These are phyloP conservation scores for Aspergillus tubingensis DNA, from an alignment of 2,329 filamentous ascomycete species.

Conservation along the genomic window DNA sequence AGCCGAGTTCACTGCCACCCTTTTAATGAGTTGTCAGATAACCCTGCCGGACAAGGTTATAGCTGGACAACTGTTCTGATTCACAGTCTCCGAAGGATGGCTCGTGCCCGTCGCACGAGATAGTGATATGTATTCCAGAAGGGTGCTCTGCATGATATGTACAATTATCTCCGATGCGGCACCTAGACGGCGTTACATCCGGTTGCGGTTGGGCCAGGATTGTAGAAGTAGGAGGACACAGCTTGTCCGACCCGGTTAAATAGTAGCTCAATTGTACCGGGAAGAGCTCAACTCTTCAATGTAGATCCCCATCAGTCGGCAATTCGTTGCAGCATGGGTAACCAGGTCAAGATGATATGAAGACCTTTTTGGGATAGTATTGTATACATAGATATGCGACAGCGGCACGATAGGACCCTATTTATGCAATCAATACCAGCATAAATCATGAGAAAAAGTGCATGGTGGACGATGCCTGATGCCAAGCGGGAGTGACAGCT, in stretches of 20 bases:
- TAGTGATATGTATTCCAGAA: not conserved
- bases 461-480: not conserved
- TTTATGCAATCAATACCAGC: not conserved
- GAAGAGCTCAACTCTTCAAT: not conserved
- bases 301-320: not conserved
- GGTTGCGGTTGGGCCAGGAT: not conserved
- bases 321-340: not conserved
- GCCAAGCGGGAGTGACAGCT: not conserved
- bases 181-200: not conserved
- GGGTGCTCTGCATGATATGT: not conserved
- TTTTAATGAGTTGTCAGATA: not conserved
- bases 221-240: not conserved
- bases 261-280: not conserved
- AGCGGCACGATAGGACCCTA: not conserved
- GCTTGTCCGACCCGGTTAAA: not conserved
- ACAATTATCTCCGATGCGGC: not conserved
- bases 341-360: not conserved
- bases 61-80: not conserved
- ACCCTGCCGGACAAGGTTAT: not conserved
- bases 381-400: not conserved
- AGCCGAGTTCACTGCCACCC: too few species aligned
- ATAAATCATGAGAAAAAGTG: not conserved
- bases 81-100: not conserved
- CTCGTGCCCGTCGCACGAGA: not conserved
- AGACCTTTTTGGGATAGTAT: not conserved